Percentiles rank a stretch among this genome's conserved stretches.
Conservation (phyloP, 257 asterid species). For the Paraleonurus japonicus region DNA sequence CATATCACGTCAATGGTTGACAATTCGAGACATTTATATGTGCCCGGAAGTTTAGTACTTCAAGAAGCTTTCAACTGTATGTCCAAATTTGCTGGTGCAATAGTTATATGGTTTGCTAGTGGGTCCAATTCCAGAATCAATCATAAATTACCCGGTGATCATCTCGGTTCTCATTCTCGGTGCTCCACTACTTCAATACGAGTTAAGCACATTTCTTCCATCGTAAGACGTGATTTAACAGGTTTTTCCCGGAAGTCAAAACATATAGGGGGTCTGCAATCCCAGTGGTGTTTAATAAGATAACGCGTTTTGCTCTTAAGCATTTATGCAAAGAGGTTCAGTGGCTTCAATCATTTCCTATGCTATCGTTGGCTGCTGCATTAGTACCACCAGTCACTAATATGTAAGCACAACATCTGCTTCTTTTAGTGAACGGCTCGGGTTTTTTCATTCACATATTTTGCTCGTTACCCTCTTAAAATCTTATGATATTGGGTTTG, state of each 20-base stretch:
- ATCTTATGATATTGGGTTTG: constrained; percentile 12
- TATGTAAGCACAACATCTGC: constrained; percentile 51
- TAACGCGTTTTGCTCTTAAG: constrained; percentile 59
- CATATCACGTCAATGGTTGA: constrained; percentile 52
- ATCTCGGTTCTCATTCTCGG: constrained; percentile 34
- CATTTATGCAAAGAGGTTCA: constrained; percentile 59
- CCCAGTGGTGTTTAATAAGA: constrained; percentile 45
- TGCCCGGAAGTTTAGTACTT: constrained; percentile 66
- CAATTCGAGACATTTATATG: constrained; percentile 49
- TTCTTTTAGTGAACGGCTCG: not conserved
- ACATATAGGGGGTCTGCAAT: constrained; percentile 34
- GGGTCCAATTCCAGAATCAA: constrained; percentile 51
- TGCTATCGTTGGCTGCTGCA: constrained; percentile 70
- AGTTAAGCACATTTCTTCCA: constrained; percentile 44
- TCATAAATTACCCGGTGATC: constrained; percentile 33
- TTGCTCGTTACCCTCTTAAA: constrained; percentile 1
- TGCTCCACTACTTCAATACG: constrained; percentile 34
- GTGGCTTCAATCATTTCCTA: constrained; percentile 56
- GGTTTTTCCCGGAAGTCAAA: constrained; percentile 48
- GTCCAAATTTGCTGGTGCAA: constrained; percentile 70
- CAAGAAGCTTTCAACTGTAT: constrained; percentile 69
- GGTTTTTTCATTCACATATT: not conserved
- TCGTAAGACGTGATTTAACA: constrained; percentile 35
- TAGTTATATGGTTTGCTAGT: constrained; percentile 62
- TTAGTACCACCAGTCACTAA: constrained; percentile 71